Evolutionary conservation across 768 basidiomycete species (phyloP).

Genomic region (Agaricus sinodeliciosus): DNA sequence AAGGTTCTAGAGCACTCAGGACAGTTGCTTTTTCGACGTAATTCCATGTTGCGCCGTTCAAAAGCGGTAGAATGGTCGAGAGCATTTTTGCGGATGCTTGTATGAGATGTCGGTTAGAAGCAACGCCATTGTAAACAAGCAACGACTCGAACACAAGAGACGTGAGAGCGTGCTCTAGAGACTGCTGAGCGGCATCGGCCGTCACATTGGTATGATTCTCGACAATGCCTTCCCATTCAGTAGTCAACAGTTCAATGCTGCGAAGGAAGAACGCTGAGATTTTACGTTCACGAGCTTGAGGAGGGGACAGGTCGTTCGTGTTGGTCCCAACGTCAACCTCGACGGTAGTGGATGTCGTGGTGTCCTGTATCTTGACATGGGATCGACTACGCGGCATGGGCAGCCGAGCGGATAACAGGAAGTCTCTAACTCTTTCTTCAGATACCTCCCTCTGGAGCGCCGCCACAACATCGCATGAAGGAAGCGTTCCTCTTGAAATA

Average conservation of each 20-base stretch:
- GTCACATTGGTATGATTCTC: slow-evolving; percentile 34
- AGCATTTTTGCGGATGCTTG: slow-evolving; percentile 54
- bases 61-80: slow-evolving; percentile 26
- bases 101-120: slow-evolving; percentile 53
- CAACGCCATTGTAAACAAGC: slow-evolving; percentile 58
- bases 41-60: slow-evolving; percentile 46
- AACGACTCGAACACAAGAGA: slow-evolving; percentile 66
- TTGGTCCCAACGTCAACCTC: slow-evolving; percentile 5
- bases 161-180: slow-evolving; percentile 62
- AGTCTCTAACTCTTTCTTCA: slow-evolving; percentile 60
- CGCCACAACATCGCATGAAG: slow-evolving; percentile 61
- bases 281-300: slow-evolving; percentile 53
- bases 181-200: slow-evolving; percentile 57
- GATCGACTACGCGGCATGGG: slow-evolving; percentile 28
- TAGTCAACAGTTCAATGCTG: slow-evolving; percentile 43
- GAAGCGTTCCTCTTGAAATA: slow-evolving; percentile 47
- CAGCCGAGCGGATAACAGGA: slow-evolving; percentile 58
- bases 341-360: neutral
- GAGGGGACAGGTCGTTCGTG: slow-evolving; percentile 31
- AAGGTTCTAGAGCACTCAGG: slow-evolving; percentile 57
- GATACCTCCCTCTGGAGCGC: slow-evolving; percentile 52
- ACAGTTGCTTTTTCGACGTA: slow-evolving; percentile 59
- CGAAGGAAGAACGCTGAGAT: slow-evolving; percentile 59
- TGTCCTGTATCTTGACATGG: neutral
- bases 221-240: slow-evolving; percentile 37